Percentiles rank a stretch among this genome's conserved stretches.
Evolutionary conservation across 2,329 filamentous ascomycete genomes (phyloP).

Genomic region (Chaetomiaceae sp.): DNA sequence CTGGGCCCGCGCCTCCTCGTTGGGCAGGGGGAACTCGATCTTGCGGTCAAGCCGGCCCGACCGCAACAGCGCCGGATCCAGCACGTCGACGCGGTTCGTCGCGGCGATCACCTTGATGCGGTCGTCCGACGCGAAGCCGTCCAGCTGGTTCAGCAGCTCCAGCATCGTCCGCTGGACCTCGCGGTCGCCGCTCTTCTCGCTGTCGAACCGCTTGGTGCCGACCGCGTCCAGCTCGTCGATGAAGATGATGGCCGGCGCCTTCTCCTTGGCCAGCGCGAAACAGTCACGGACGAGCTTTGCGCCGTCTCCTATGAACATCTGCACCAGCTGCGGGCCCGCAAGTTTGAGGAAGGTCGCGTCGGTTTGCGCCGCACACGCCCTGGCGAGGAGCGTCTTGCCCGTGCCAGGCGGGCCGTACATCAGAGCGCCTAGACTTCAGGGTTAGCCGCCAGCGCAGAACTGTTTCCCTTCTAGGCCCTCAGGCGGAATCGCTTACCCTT

Average conservation of each 20-base stretch:
- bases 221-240: conserved; percentile 97
- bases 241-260: conserved; percentile 98
- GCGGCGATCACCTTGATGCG: conserved; percentile 94
- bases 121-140: conserved; percentile 95
- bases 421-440: conserved; percentile 62
- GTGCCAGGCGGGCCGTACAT: conserved; percentile 97
- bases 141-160: conserved; percentile 95
- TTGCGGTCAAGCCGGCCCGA: conserved; percentile 92
- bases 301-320: conserved; percentile 99
- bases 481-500: no score
- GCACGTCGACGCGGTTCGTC: conserved; percentile 89
- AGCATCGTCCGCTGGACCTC: conserved; percentile 99
- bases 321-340: conserved; percentile 91
- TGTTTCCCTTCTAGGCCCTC: no score
- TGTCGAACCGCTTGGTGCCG: conserved; percentile 98
- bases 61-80: conserved; percentile 84
- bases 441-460: no score
- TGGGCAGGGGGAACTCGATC: conserved; percentile 96
- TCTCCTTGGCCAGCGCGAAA: conserved; percentile 96
- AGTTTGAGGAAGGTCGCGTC: conserved; percentile 99
- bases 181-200: conserved; percentile 93
- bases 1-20: conserved; percentile 94
- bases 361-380: conserved; percentile 94
- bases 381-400: conserved; percentile 84
- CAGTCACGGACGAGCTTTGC: conserved; percentile 96